A percentile compares a stretch with the other conserved stretches of the same genome.
Conservation (phyloP, 495 filamentous ascomycete genomes). For the Hypoxylon intermedium region DNA sequence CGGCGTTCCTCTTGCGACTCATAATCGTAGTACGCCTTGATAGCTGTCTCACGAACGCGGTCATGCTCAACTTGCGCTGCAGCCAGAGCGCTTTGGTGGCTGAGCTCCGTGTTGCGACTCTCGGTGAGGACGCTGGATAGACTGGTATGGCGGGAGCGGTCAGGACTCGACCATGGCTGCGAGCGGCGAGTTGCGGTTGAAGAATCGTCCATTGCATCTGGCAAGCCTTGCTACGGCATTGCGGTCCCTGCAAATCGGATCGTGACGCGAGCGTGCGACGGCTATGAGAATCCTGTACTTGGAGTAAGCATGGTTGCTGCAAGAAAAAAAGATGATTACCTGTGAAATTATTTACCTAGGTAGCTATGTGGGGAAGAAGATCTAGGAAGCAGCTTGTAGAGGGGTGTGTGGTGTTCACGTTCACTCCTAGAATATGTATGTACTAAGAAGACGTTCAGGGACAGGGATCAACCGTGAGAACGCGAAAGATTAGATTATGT, state of each 20-base stretch:
- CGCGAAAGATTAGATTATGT: constrained; percentile 5
- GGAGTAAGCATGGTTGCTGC: not conserved
- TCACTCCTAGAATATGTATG: not conserved
- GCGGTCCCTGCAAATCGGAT: constrained; percentile 3
- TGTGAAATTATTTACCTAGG: too few species aligned
- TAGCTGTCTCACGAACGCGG: constrained; percentile 67
- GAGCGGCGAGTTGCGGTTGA: constrained; percentile 47
- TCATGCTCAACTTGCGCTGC: constrained; percentile 68
- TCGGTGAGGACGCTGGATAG: constrained; percentile 49
- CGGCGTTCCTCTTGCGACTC: constrained; percentile 53
- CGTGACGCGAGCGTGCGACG: not conserved
- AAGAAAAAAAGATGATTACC: too few species aligned
- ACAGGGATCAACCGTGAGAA: constrained; percentile 7
- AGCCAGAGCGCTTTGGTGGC: constrained; percentile 68
- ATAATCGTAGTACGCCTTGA: constrained; percentile 54
- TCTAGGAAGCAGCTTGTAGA: too few species aligned
- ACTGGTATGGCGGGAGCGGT: constrained; percentile 28
- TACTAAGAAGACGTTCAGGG: constrained; percentile 13
- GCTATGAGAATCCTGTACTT: not conserved
- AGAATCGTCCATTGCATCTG: constrained; percentile 47
- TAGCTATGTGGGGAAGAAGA: too few species aligned
- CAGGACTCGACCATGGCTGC: constrained; percentile 46
- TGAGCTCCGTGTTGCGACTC: constrained; percentile 52
- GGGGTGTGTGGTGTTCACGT: too few species aligned
- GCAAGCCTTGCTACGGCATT: constrained; percentile 24